These are phyloP conservation scores for Neostapfia colusana DNA, from an alignment of 176 grass and related monocot genomes.

Conservation along the genomic window DNA sequence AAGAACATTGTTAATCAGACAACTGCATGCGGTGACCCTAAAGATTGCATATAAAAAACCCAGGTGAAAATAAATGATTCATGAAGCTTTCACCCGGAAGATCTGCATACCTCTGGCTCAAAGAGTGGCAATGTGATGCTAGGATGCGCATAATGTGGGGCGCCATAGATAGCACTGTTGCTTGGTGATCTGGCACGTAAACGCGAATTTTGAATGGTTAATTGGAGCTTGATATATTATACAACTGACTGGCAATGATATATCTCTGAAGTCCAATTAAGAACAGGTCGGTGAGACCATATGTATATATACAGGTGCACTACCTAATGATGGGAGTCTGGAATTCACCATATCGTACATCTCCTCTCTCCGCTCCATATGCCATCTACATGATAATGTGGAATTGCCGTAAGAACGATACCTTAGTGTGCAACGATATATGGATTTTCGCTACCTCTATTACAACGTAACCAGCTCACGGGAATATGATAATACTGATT, in stretches of 20 bases:
- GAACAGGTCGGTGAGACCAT: background rate
- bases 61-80: background rate
- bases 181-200: conserved; percentile 45
- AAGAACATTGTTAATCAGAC: background rate
- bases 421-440: background rate
- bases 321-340: conserved; percentile 56
- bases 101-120: conserved; percentile 44
- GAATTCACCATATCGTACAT: conserved; percentile 44
- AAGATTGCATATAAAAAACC: background rate
- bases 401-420: conserved; percentile 16
- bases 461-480: background rate
- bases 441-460: background rate
- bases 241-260: background rate
- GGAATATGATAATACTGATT: background rate
- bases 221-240: conserved; percentile 12
- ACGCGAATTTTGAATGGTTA: conserved; percentile 21
- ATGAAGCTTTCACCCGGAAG: background rate
- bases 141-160: conserved; percentile 39
- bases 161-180: conserved; percentile 38
- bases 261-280: conserved; percentile 7
- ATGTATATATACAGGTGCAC: background rate
- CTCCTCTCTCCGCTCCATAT: conserved; percentile 54
- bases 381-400: conserved; percentile 40
- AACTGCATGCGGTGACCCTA: conserved; percentile 29
- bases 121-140: conserved; percentile 55